Evolutionary conservation across 306 rosid species (phyloP).

Genomic region (Cucurbita pepo): DNA sequence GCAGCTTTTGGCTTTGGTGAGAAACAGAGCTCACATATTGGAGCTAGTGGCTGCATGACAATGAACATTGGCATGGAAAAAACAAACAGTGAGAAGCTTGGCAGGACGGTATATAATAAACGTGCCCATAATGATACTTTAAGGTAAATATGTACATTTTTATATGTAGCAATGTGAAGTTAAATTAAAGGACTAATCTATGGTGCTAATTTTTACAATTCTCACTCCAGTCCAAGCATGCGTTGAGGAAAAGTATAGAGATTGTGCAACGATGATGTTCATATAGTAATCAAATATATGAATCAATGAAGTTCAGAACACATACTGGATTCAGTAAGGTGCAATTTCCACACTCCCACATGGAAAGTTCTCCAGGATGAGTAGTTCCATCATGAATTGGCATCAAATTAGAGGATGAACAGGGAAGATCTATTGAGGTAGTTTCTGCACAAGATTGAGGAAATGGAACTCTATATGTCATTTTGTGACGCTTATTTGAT

Average conservation of each 20-base stretch:
- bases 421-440: conserved; percentile 17
- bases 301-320: neutral
- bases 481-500: conserved; percentile 14
- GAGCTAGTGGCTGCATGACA: conserved; percentile 51
- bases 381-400: conserved; percentile 5
- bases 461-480: conserved; percentile 12
- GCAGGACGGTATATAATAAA: neutral
- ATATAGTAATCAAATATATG: neutral
- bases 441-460: conserved; percentile 20
- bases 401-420: conserved; percentile 13
- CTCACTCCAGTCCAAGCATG: neutral
- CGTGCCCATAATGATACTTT: neutral
- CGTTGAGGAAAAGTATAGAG: neutral
- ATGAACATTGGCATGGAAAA: conserved; percentile 14
- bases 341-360: conserved; percentile 73
- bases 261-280: neutral
- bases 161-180: neutral
- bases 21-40: conserved; percentile 58
- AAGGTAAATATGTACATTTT: neutral
- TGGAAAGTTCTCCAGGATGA: conserved; percentile 25
- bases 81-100: neutral
- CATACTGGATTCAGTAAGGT: conserved; percentile 75
- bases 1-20: conserved; percentile 44
- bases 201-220: neutral
- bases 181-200: neutral